Percentiles rank a stretch among this genome's conserved stretches.
Evolutionary conservation across 257 asterid species (phyloP).

Genomic region (Nicotiana tabacum): DNA sequence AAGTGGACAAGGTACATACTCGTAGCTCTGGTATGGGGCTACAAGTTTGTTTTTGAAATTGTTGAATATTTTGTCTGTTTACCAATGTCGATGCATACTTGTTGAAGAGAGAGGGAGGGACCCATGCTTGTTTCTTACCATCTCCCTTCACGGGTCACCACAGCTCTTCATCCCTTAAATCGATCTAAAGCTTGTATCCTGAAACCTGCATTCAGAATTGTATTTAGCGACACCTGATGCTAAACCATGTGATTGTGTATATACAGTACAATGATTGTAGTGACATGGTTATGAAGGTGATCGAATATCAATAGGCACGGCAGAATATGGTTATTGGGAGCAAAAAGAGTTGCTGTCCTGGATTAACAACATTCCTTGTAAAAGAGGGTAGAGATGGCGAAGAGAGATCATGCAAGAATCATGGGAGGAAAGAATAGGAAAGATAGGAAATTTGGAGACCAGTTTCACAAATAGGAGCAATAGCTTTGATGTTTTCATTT

Average conservation of each 20-base stretch:
- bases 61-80: not conserved
- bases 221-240: not conserved
- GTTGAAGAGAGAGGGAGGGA: not conserved
- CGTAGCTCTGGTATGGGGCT: constrained; percentile 16
- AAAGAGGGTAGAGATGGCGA: not conserved
- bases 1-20: constrained; percentile 60
- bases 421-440: not conserved
- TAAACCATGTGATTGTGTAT: not conserved
- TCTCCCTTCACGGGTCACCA: not conserved
- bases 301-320: not conserved
- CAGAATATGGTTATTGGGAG: not conserved
- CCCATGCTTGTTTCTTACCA: not conserved
- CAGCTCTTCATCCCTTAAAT: constrained; percentile 1
- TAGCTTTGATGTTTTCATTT: not conserved
- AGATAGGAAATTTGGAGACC: not conserved
- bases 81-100: not conserved
- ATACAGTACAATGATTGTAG: not conserved
- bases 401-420: not conserved
- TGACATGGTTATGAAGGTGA: not conserved
- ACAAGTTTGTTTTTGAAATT: not conserved
- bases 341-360: not conserved
- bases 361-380: not conserved
- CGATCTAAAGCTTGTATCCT: not conserved
- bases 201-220: not conserved
- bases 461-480: not conserved